Percentiles rank a stretch among this genome's conserved stretches.
Evolutionary conservation across 106 monocot genomes (phyloP).

Genomic region (Narthecium ossifragum): DNA sequence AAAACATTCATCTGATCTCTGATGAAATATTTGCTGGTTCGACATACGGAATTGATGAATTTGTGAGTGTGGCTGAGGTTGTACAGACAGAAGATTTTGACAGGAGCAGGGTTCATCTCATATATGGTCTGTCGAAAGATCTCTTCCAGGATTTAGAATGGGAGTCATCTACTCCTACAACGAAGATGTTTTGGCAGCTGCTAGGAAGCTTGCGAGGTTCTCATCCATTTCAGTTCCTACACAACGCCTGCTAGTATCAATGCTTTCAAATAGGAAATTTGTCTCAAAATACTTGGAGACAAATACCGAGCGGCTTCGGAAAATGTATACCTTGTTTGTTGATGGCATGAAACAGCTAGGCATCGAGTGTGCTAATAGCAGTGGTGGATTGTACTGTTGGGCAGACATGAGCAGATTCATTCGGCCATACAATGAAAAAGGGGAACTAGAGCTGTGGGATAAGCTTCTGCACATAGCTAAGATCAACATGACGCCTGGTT

Average conservation of each 20-base stretch:
- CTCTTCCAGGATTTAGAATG: constrained; percentile 82
- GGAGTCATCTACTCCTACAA: constrained; percentile 80
- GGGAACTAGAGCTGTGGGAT: constrained; percentile 86
- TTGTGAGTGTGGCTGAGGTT: constrained; percentile 46
- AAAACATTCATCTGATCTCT: constrained; percentile 51
- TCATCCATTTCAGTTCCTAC: constrained; percentile 83
- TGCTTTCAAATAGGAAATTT: constrained; percentile 66
- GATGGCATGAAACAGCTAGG: constrained; percentile 36
- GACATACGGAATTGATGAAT: constrained; percentile 32
- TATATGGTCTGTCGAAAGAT: constrained; percentile 87
- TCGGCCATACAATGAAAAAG: constrained; percentile 21
- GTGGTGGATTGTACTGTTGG: constrained; percentile 84
- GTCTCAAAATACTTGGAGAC: constrained; percentile 39
- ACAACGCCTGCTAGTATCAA: constrained; percentile 59
- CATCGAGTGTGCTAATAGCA: constrained; percentile 55
- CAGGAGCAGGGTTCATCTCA: constrained; percentile 47
- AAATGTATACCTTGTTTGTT: constrained; percentile 40
- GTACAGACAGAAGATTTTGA: constrained; percentile 2
- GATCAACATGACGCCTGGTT: constrained; percentile 76
- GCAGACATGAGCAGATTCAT: constrained; percentile 78
- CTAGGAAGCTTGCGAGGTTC: constrained; percentile 95
- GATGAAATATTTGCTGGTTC: constrained; percentile 78
- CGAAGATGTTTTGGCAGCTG: constrained; percentile 42
- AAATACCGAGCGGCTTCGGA: constrained; percentile 50
- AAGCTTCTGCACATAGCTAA: constrained; percentile 60